Conservation (phyloP, 2,329 filamentous ascomycete genomes). For the Dothideomycetes sp. region DNA sequence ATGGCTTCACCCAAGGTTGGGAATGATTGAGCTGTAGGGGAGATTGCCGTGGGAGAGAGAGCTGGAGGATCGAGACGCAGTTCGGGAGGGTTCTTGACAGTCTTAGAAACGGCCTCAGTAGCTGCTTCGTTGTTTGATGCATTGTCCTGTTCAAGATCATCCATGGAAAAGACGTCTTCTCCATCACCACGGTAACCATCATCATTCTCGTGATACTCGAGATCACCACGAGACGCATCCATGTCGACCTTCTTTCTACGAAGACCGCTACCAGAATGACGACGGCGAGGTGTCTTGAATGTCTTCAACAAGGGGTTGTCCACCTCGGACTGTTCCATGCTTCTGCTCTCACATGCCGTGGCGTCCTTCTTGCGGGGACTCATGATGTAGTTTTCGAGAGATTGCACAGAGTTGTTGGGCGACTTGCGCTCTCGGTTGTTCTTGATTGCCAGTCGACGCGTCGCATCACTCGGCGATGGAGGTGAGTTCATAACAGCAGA, state of each 20-base stretch:
- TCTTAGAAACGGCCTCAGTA: background rate
- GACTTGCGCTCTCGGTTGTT: constrained; percentile 18
- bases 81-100: background rate
- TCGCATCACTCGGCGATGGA: constrained; percentile 25
- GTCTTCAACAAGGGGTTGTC: constrained; percentile 6
- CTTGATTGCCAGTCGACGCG: constrained; percentile 34
- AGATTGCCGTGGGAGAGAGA: background rate
- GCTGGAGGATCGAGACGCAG: background rate
- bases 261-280: constrained; percentile 81
- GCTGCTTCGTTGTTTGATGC: constrained; percentile 9
- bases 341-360: constrained; percentile 3
- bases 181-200: constrained; percentile 77
- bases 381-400: constrained; percentile 4
- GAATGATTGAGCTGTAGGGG: too few relatives aligned
- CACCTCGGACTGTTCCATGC: constrained; percentile 10
- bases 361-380: constrained; percentile 2
- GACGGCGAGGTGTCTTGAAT: constrained; percentile 41
- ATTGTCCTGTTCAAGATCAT: constrained; percentile 34
- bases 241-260: constrained; percentile 64
- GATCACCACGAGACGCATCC: constrained; percentile 54
- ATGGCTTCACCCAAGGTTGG: constrained; percentile 22
- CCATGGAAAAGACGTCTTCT: constrained; percentile 61
- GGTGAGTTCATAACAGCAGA: constrained; percentile 19
- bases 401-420: constrained; percentile 8
- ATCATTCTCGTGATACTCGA: constrained; percentile 88